Conservation (phyloP, 257 asterid species). For the Fraxinus pennsylvanica region DNA sequence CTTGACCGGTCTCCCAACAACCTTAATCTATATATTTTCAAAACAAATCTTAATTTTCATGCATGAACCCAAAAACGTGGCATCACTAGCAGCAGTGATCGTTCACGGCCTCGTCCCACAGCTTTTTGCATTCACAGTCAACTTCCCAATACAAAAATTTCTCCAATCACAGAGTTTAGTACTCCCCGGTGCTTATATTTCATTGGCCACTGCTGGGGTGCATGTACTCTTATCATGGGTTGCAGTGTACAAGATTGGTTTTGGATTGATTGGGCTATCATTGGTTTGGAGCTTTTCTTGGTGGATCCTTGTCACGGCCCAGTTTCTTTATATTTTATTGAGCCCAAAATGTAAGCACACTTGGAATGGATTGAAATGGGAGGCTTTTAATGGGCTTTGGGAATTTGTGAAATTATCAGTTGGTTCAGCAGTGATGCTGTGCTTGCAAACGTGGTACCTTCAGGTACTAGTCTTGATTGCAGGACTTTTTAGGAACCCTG, state of each 20-base stretch:
- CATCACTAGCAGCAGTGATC: slow-evolving; percentile 28
- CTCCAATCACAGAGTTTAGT: slow-evolving; percentile 42
- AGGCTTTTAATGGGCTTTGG: slow-evolving; percentile 40
- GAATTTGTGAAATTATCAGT: slow-evolving; percentile 35
- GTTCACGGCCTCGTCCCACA: slow-evolving; percentile 39
- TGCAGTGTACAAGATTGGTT: slow-evolving; percentile 17
- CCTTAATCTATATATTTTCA: slow-evolving; percentile 20
- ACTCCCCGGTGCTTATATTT: slow-evolving; percentile 23
- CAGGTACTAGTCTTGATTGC: slow-evolving; percentile 35
- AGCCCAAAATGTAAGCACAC: slow-evolving; percentile 25
- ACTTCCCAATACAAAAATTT: slow-evolving; percentile 43
- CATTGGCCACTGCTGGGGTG: slow-evolving; percentile 17
- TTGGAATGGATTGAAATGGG: slow-evolving; percentile 32
- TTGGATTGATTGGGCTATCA: slow-evolving; percentile 40
- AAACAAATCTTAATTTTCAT: slow-evolving; percentile 33
- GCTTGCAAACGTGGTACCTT: slow-evolving; percentile 39
- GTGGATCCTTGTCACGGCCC: slow-evolving; percentile 31
- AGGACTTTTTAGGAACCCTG: slow-evolving; percentile 33
- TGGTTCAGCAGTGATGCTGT: slow-evolving; percentile 45
- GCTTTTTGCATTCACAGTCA: slow-evolving; percentile 35
- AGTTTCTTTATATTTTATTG: slow-evolving; percentile 30
- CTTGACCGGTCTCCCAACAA: too few species aligned
- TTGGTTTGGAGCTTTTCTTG: slow-evolving; percentile 33
- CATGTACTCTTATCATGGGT: slow-evolving; percentile 35
- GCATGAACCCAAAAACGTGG: slow-evolving; percentile 28